These are phyloP conservation scores for Lentinus tigrinus DNA, from an alignment of 768 basidiomycete species.

Conservation along the genomic window DNA sequence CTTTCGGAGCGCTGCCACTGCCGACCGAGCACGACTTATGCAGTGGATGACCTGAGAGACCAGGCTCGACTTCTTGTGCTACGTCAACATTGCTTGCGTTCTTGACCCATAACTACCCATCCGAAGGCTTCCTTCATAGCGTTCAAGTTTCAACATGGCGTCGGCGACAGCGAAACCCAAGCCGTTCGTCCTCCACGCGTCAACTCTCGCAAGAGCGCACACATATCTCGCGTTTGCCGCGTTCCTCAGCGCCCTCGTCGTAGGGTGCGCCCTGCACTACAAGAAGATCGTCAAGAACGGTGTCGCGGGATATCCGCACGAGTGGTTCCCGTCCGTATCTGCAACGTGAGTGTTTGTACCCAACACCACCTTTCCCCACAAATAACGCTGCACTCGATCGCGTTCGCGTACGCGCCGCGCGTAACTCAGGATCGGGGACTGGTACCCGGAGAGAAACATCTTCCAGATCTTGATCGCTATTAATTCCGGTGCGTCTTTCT, in stretches of 20 bases:
- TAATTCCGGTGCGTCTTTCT: constrained; percentile 55
- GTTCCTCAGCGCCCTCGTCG: constrained; percentile 59
- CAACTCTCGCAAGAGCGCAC: constrained; percentile 55
- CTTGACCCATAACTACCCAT: too few species aligned
- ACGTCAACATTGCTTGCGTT: too few species aligned
- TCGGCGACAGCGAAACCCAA: neutral
- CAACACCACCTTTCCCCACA: neutral
- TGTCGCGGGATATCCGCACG: constrained; percentile 78
- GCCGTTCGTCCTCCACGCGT: constrained; percentile 18
- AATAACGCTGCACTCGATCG: too few species aligned
- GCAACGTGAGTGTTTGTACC: constrained; percentile 55
- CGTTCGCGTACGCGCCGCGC: neutral
- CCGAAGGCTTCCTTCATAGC: neutral
- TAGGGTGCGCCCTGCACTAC: constrained; percentile 75
- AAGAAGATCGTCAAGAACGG: constrained; percentile 83
- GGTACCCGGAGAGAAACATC: constrained; percentile 81
- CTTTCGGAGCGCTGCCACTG: too few species aligned
- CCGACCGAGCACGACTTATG: too few species aligned
- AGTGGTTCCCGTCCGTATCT: constrained; percentile 91
- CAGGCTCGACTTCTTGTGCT: too few species aligned
- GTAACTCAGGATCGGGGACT: constrained; percentile 76
- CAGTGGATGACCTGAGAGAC: too few species aligned
- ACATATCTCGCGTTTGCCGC: constrained; percentile 65
- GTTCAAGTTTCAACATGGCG: neutral
- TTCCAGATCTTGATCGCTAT: constrained; percentile 89